Base-by-base conservation (phyloP, 768 basidiomycete genomes). In the Lentinus tigrinus region DNA sequence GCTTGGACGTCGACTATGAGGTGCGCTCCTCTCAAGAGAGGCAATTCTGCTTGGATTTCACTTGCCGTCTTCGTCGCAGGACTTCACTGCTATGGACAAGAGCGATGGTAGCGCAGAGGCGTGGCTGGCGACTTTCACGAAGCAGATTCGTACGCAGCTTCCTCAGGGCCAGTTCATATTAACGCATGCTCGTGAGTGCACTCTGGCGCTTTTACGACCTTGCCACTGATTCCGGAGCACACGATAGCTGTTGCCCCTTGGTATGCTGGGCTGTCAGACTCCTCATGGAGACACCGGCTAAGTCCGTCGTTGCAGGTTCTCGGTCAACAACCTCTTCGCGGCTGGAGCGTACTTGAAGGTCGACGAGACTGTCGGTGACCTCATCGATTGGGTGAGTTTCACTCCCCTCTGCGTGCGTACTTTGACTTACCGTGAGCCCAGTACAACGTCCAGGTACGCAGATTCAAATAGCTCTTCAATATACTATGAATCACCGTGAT, bases 1-100 rank as follows among this genome's bases (percentile, higher is more conserved):
- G 88, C 47, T 81, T 88, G 24, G 88, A 89, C 66, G 84, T 91
- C 36, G 88, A 90, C 69, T 90, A 89, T 64, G 88, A 85, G 74
- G 69, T 73, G 36, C 16, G 65, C 11, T 27, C 19, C 6, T 13
- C 26, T 4, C 8, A 13, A 11, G 11, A 14, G 44, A 17, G 9
- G 78, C 78, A 36, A 17, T 16, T 14, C 56, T 51, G 39, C 40
- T 50, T 43, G 23, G 21, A 19, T 17, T 37, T 55, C 16, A 54
- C 7, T 55, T 54, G 11, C 28, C 36, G 52, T 14, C 10, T 23
- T 36, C n/a, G 52, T 36, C 21, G 1, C 55, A 85, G 82, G 70
- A 71, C 58, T 69, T 70, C 49, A 63, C 58, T 44, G 70, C 70
- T 3, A 64, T 72, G 40, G 65, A 73, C 61, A 47, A 56, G 23